A percentile compares a stretch with the other conserved stretches of the same genome.
phyloP scores from a whole-genome alignment of 2,329 filamentous ascomycete species.

The Pochonia chlamydosporia region DNA sequence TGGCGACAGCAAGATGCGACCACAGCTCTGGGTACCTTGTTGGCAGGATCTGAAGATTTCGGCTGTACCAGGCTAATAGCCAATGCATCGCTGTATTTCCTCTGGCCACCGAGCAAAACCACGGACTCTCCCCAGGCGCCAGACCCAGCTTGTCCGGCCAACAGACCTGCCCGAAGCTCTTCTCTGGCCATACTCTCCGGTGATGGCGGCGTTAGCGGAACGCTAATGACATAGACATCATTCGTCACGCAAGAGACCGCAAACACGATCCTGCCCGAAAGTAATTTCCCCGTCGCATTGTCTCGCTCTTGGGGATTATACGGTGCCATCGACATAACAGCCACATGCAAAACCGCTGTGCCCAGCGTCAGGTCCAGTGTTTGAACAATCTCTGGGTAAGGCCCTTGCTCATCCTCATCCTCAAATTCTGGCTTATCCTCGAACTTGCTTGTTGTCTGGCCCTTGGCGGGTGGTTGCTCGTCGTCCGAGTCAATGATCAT shows the following conservation, averaged over 20 bases:
- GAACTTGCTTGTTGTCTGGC: conserved; percentile 25
- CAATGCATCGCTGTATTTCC: conserved; percentile 46
- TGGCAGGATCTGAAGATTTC: conserved; percentile 32
- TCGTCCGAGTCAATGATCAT: conserved; percentile 62
- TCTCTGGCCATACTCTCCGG: conserved; percentile 51
- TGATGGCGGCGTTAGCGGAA: conserved; percentile 57
- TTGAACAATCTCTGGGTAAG: conserved; percentile 52
- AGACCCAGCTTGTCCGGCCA: conserved; percentile 50
- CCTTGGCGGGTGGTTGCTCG: conserved; percentile 37
- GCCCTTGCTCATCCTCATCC: conserved; percentile 40
- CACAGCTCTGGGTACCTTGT: conserved; percentile 37
- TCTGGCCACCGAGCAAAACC: conserved; percentile 47
- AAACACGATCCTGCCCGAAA: conserved; percentile 56
- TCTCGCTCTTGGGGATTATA: conserved; percentile 42
- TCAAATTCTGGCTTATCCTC: conserved; percentile 56
- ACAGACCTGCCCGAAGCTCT: conserved; percentile 44
- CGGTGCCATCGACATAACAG: conserved; percentile 47
- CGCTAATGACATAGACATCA: conserved; percentile 50
- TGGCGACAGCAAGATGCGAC: conserved; percentile 56
- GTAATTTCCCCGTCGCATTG: conserved; percentile 38
- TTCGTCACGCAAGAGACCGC: conserved; percentile 53
- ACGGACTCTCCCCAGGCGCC: conserved; percentile 60
- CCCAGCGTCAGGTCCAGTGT: conserved; percentile 56
- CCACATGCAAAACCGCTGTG: conserved; percentile 49
- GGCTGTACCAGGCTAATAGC: conserved; percentile 47